Percentiles rank a stretch among this genome's conserved stretches.
phyloP scores from a whole-genome alignment of 2,329 filamentous ascomycete genomes.

The Stagonosporopsis vannaccii region DNA sequence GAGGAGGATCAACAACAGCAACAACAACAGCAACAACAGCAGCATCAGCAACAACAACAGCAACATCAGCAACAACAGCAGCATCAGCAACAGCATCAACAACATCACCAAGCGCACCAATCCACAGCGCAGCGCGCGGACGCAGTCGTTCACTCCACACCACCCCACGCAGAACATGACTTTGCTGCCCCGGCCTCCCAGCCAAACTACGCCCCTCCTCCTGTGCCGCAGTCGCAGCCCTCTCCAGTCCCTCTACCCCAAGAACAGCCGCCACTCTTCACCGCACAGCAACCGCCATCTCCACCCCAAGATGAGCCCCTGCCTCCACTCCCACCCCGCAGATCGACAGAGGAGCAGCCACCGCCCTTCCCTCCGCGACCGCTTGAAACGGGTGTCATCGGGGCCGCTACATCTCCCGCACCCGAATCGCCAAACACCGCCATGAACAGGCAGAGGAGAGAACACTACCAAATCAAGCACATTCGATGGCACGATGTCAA shows the following conservation, averaged over 20 bases:
- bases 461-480: constrained; percentile 93
- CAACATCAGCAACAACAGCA: constrained; percentile 3
- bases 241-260: neutral
- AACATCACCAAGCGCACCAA: neutral
- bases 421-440: constrained; percentile 51
- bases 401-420: constrained; percentile 24
- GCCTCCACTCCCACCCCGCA: constrained; percentile 44
- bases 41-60: neutral
- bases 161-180: constrained; percentile 2
- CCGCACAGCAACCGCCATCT: constrained; percentile 18
- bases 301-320: constrained; percentile 28
- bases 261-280: neutral
- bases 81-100: constrained; percentile 1
- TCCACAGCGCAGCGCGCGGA: neutral
- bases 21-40: too few relatives aligned
- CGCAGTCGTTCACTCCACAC: neutral
- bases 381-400: constrained; percentile 30
- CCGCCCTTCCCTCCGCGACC: constrained; percentile 47
- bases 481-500: constrained; percentile 80
- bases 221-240: constrained; percentile 17
- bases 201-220: constrained; percentile 5
- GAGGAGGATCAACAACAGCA: neutral
- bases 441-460: constrained; percentile 61
- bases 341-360: constrained; percentile 43
- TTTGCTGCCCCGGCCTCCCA: neutral